These are phyloP conservation scores for Salix koriyanagi DNA, from an alignment of 345 rosid species.

Conservation along the genomic window DNA sequence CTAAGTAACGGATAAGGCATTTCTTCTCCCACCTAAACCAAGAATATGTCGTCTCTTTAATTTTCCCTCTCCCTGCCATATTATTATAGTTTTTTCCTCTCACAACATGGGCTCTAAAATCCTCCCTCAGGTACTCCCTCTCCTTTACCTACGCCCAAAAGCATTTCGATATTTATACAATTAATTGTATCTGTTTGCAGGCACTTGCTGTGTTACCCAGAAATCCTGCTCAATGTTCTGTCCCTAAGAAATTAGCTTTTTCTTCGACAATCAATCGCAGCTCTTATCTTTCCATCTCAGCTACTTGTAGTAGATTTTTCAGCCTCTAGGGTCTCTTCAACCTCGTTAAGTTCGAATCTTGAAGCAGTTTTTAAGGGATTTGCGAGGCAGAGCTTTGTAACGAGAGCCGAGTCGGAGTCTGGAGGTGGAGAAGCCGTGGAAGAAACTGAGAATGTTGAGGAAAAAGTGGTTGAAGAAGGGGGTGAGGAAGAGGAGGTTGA, in stretches of 20 bases:
- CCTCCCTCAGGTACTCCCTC: slow-evolving; percentile 52
- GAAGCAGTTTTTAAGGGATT: slow-evolving; percentile 23
- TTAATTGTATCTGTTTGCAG: slow-evolving; percentile 21
- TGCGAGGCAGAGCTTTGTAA: slow-evolving; percentile 40
- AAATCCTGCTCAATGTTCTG: slow-evolving; percentile 24
- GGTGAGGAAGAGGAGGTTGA: slow-evolving; percentile 24
- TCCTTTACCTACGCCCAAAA: neutral
- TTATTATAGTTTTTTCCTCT: no score
- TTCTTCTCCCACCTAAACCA: neutral
- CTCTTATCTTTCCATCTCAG: slow-evolving; percentile 18
- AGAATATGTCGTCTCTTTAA: neutral
- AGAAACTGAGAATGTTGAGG: slow-evolving; percentile 27
- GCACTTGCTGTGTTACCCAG: slow-evolving; percentile 49
- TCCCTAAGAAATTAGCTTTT: slow-evolving; percentile 41
- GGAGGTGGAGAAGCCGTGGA: slow-evolving; percentile 38
- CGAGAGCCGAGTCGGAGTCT: slow-evolving; percentile 49
- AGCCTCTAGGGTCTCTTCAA: slow-evolving; percentile 30
- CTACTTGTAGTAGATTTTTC: slow-evolving; percentile 21
- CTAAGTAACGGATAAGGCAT: slow-evolving; percentile 14
- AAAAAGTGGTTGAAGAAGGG: slow-evolving; percentile 23
- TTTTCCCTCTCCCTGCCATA: neutral
- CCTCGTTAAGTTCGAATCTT: slow-evolving; percentile 23
- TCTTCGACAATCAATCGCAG: slow-evolving; percentile 33
- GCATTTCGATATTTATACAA: neutral
- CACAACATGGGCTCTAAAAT: slow-evolving; percentile 48